These are phyloP conservation scores for Colletotrichum phormii DNA, from an alignment of 2,329 filamentous ascomycete genomes.

Conservation along the genomic window DNA sequence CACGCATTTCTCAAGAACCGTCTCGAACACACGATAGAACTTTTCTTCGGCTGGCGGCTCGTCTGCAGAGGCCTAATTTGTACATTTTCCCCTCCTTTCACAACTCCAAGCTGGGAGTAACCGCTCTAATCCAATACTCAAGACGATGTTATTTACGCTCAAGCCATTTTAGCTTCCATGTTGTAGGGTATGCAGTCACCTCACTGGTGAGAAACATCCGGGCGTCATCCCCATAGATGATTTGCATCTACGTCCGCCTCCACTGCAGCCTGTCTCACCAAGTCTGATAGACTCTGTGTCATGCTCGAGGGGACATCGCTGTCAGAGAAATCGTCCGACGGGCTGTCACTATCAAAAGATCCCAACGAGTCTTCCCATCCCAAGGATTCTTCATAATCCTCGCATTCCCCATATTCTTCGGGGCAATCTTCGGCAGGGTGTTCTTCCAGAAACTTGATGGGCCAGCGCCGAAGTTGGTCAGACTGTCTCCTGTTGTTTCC, in stretches of 20 bases:
- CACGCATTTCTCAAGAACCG: too few relatives aligned
- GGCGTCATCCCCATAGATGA: background rate
- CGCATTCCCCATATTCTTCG: background rate
- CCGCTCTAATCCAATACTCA: background rate
- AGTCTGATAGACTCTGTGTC: background rate
- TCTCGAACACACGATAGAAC: background rate
- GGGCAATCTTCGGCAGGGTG: background rate
- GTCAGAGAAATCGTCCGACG: background rate
- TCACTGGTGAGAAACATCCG: background rate
- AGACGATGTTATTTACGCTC: background rate
- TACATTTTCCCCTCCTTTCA: background rate
- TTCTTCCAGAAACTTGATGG: background rate
- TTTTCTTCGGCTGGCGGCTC: background rate
- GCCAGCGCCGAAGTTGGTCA: background rate
- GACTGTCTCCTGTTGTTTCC: background rate
- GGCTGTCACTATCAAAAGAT: background rate
- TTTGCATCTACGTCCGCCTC: background rate
- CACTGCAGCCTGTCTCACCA: background rate
- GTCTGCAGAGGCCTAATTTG: background rate
- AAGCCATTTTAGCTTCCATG: background rate
- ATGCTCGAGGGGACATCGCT: background rate
- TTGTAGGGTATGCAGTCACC: background rate
- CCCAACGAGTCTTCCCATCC: background rate
- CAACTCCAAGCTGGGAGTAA: background rate
- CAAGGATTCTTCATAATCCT: background rate